Evolutionary conservation across 2,329 filamentous ascomycete species (phyloP).

Genomic region (Pseudogymnoascus sp.): DNA sequence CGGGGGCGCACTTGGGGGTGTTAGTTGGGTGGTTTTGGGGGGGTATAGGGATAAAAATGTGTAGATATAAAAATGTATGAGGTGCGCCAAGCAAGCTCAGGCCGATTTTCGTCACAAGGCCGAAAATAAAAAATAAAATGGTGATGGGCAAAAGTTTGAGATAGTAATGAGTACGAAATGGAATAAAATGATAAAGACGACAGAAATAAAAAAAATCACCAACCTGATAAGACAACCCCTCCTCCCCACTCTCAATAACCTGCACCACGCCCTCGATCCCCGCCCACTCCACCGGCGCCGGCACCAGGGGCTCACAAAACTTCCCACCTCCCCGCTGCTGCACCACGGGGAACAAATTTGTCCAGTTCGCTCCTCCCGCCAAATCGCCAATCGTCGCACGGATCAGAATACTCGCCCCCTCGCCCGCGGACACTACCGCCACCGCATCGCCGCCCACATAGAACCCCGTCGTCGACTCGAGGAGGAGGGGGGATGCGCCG

Average conservation of each 20-base stretch:
- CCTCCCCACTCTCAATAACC: conserved; percentile 41
- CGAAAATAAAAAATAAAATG: not conserved
- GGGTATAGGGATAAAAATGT: not conserved
- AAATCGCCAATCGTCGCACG: too few relatives aligned
- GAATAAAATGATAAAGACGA: not conserved
- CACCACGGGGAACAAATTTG: too few relatives aligned
- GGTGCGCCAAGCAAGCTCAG: not conserved
- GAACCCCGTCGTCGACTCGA: conserved; percentile 35
- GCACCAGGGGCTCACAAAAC: conserved; percentile 34
- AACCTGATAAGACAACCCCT: conserved; percentile 51
- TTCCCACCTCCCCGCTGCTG: too few relatives aligned
- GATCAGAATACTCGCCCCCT: too few relatives aligned
- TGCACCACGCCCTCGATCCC: conserved; percentile 47
- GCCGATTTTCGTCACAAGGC: not conserved
- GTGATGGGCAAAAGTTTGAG: not conserved
- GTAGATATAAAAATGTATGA: not conserved
- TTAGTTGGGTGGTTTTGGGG: not conserved
- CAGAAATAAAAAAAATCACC: conserved; percentile 12
- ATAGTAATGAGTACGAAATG: not conserved
- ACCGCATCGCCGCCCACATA: conserved; percentile 48
- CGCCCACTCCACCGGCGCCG: conserved; percentile 38
- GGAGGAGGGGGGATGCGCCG: not conserved
- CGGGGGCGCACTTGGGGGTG: not conserved
- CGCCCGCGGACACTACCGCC: conserved; percentile 38
- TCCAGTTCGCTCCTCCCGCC: too few relatives aligned